Percentiles rank a stretch among this genome's conserved stretches.
Evolutionary conservation across 2,329 filamentous ascomycete species (phyloP).

Genomic region (Cladophialophora exuberans): DNA sequence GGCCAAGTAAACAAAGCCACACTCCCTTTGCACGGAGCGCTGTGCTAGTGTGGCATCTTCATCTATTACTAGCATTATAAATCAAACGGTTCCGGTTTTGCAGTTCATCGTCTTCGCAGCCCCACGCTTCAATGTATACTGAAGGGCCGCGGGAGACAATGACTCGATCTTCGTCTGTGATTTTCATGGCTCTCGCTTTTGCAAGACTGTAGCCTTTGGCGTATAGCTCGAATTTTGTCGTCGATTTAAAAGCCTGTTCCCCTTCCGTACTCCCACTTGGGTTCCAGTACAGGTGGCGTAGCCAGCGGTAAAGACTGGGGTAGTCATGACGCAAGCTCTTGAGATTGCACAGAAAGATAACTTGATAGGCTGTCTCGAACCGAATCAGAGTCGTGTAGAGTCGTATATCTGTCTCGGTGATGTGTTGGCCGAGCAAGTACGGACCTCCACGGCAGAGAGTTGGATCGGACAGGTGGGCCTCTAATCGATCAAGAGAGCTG

Average conservation of each 20-base stretch:
- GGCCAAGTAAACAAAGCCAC: too few relatives aligned
- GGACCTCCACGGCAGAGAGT: conserved; percentile 59
- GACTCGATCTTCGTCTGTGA: conserved; percentile 12
- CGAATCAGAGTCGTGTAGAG: conserved; percentile 69
- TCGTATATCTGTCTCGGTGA: conserved; percentile 79
- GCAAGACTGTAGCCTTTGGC: conserved; percentile 31
- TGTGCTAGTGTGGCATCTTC: too few relatives aligned
- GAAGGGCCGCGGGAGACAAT: conserved; percentile 28
- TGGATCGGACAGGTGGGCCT: conserved; percentile 63
- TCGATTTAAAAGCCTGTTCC: conserved; percentile 48
- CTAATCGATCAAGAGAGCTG: conserved; percentile 70
- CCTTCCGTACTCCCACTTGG: conserved; percentile 44
- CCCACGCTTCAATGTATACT: conserved; percentile 29
- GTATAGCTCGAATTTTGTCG: conserved; percentile 46
- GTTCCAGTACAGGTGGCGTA: conserved; percentile 52
- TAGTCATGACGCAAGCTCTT: conserved; percentile 67
- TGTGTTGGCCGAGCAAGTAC: conserved; percentile 70
- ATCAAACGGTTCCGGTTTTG: too few relatives aligned
- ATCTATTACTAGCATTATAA: too few relatives aligned
- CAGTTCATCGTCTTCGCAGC: conserved; percentile 33
- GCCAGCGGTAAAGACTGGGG: conserved; percentile 50
- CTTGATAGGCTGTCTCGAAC: conserved; percentile 74
- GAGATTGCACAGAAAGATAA: conserved; percentile 76
- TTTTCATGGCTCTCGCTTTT: conserved; percentile 21
- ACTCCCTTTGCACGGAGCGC: too few relatives aligned